Conservation (phyloP, 805 yeast genomes). For the Saturnispora gosingensis region DNA sequence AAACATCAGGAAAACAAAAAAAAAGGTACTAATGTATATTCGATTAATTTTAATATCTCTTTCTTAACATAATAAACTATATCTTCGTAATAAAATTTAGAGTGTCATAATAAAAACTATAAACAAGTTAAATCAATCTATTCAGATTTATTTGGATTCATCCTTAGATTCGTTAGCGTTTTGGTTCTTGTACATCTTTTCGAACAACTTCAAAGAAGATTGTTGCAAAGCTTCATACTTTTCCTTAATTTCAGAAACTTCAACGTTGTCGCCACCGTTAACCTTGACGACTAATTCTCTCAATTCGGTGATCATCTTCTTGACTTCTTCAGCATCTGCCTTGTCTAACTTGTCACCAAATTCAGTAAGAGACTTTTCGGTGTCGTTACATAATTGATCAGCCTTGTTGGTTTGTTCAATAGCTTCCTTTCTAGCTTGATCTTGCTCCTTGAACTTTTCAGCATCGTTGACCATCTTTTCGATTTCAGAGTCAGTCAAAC, state of each 20-base stretch:
- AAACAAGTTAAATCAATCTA: not conserved
- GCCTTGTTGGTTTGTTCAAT: conserved; percentile 71
- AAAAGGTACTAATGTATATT: not conserved
- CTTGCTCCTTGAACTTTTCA: conserved; percentile 49
- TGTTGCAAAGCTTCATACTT: conserved; percentile 70
- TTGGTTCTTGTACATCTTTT: conserved; percentile 48
- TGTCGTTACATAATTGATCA: conserved; percentile 74
- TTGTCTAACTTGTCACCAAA: conserved; percentile 53
- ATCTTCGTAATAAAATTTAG: not conserved
- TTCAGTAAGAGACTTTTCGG: conserved; percentile 76
- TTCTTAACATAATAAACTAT: not conserved
- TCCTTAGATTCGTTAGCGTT: conserved; percentile 13
- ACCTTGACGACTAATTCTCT: conserved; percentile 60
- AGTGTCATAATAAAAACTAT: conserved; percentile 1
- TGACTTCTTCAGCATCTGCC: conserved; percentile 39
- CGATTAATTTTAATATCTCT: not conserved
- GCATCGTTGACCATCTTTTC: conserved; percentile 57
- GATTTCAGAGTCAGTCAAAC: conserved; percentile 61
- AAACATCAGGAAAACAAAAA: not conserved
- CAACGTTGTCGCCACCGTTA: conserved; percentile 41
- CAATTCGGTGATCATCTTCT: conserved; percentile 46
- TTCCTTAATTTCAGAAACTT: conserved; percentile 50
- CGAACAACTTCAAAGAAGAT: conserved; percentile 67
- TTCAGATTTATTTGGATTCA: conserved; percentile 10
- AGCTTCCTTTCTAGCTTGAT: conserved; percentile 48